A percentile compares a stretch with the other conserved stretches of the same genome.
Evolutionary conservation across 2,329 filamentous ascomycete species (phyloP).

Genomic region (Lasiodiplodia theobromae): DNA sequence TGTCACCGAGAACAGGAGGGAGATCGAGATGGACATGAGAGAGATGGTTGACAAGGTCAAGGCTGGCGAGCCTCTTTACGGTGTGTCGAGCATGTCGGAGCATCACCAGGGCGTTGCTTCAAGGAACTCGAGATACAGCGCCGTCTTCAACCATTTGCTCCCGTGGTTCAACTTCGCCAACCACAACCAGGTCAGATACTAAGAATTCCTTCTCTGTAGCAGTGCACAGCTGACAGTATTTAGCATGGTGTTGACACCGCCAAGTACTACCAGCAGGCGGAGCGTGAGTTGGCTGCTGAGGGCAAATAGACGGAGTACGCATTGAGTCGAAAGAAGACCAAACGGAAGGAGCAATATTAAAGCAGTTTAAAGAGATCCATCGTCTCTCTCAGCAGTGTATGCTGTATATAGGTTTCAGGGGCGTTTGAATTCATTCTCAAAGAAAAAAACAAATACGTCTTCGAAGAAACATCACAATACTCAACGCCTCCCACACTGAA

Average conservation of each 20-base stretch:
- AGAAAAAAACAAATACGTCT: background rate
- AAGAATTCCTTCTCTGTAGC: conserved; percentile 32
- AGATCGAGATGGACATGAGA: conserved; percentile 94
- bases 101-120: conserved; percentile 94
- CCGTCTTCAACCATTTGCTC: conserved; percentile 81
- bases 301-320: conserved; percentile 38
- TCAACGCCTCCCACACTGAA: too few species aligned
- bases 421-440: conserved; percentile 23
- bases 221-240: background rate
- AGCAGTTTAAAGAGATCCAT: conserved; percentile 3
- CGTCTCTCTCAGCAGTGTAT: conserved; percentile 20
- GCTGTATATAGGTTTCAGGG: conserved; percentile 26
- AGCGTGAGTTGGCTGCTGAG: conserved; percentile 90
- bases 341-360: background rate
- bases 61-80: conserved; percentile 87
- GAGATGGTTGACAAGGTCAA: conserved; percentile 99
- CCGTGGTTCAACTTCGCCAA: conserved; percentile 99
- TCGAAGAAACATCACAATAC: background rate
- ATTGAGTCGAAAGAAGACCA: background rate
- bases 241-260: conserved; percentile 97
- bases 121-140: conserved; percentile 90
- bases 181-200: conserved; percentile 70
- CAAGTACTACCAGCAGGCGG: conserved; percentile 97
- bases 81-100: conserved; percentile 76
- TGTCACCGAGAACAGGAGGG: conserved; percentile 87